A percentile compares a stretch with the other conserved stretches of the same genome.
phyloP scores from a whole-genome alignment of 1,284 basidiomycete genomes.

The Cutaneotrichosporon arboriforme region DNA sequence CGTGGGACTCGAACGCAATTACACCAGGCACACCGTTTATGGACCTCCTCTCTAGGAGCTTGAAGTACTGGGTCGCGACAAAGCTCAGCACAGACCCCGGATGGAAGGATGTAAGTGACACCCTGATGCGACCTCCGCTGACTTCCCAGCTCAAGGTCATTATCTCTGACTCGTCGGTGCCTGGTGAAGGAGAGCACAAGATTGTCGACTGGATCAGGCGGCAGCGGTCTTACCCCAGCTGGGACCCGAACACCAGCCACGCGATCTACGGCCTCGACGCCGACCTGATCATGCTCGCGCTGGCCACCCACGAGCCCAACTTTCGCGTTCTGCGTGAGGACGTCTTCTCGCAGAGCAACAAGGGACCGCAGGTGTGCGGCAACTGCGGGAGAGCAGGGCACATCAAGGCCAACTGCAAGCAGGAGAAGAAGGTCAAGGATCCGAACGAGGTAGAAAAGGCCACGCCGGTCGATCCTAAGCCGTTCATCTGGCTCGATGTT shows the following conservation, averaged over 20 bases:
- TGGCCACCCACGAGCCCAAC: slow-evolving; percentile 96
- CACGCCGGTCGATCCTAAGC: slow-evolving; percentile 75
- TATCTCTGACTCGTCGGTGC: slow-evolving; percentile 94
- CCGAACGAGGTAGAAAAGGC: slow-evolving; percentile 56
- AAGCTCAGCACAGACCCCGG: slow-evolving; percentile 94
- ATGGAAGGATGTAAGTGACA: slow-evolving; percentile 73
- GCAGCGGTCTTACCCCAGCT: slow-evolving; percentile 75
- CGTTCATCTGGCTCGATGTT: slow-evolving; percentile 99
- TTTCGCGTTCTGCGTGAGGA: slow-evolving; percentile 98
- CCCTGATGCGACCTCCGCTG: background rate
- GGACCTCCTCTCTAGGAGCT: slow-evolving; percentile 77
- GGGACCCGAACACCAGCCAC: slow-evolving; percentile 92
- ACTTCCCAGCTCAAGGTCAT: slow-evolving; percentile 74
- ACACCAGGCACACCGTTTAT: slow-evolving; percentile 98
- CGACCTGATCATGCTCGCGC: slow-evolving; percentile 96
- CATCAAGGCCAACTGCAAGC: slow-evolving; percentile 84
- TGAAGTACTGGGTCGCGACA: slow-evolving; percentile 93
- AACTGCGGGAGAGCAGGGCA: slow-evolving; percentile 93
- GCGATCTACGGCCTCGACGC: slow-evolving; percentile 99
- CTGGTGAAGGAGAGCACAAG: slow-evolving; percentile 99
- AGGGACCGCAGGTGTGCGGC: slow-evolving; percentile 63
- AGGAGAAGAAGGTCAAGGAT: slow-evolving; percentile 53
- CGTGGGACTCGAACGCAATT: slow-evolving; percentile 98
- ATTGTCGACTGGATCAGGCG: slow-evolving; percentile 98
- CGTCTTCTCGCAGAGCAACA: slow-evolving; percentile 82